A percentile compares a stretch with the other conserved stretches of the same genome.
Evolutionary conservation across 1,284 basidiomycete species (phyloP).

Genomic region (Thecaphora thlaspeos): DNA sequence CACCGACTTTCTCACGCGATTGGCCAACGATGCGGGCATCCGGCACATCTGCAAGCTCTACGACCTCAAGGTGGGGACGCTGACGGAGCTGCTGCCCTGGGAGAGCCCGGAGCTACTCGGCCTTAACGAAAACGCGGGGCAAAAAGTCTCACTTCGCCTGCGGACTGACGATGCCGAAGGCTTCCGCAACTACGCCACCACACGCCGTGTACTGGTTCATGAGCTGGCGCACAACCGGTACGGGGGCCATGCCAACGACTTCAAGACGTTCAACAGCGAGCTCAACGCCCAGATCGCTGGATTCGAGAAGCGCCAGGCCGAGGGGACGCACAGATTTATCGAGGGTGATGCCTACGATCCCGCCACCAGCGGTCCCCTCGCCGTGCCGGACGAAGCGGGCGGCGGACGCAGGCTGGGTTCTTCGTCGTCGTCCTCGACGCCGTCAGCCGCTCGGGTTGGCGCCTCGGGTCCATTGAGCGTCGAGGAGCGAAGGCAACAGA

Average conservation of each 20-base stretch:
- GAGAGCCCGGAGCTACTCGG: slow-evolving; percentile 48
- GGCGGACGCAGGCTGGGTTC: slow-evolving; percentile 1
- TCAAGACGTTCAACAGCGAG: slow-evolving; percentile 50
- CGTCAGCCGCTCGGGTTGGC: background rate
- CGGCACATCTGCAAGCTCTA: slow-evolving; percentile 48
- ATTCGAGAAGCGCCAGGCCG: slow-evolving; percentile 21
- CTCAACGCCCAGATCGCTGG: slow-evolving; percentile 49
- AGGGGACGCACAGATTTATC: slow-evolving; percentile 21
- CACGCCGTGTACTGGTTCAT: slow-evolving; percentile 47
- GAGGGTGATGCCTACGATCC: slow-evolving; percentile 38
- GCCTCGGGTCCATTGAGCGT: slow-evolving; percentile 1
- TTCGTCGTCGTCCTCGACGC: too few species aligned
- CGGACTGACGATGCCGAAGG: slow-evolving; percentile 49
- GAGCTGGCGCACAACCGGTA: slow-evolving; percentile 50
- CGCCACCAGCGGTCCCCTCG: background rate
- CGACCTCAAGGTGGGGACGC: slow-evolving; percentile 31
- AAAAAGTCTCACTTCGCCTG: slow-evolving; percentile 44
- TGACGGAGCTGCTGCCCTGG: slow-evolving; percentile 51
- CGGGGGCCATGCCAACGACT: slow-evolving; percentile 45
- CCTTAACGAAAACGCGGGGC: slow-evolving; percentile 49
- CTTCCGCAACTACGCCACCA: slow-evolving; percentile 49
- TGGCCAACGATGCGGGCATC: slow-evolving; percentile 42
- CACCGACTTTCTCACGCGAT: slow-evolving; percentile 25
- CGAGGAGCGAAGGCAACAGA: slow-evolving; percentile 28
- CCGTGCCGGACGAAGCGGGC: background rate